phyloP scores from a whole-genome alignment of 495 filamentous ascomycete species.

The Rostrohypoxylon terebratum region DNA sequence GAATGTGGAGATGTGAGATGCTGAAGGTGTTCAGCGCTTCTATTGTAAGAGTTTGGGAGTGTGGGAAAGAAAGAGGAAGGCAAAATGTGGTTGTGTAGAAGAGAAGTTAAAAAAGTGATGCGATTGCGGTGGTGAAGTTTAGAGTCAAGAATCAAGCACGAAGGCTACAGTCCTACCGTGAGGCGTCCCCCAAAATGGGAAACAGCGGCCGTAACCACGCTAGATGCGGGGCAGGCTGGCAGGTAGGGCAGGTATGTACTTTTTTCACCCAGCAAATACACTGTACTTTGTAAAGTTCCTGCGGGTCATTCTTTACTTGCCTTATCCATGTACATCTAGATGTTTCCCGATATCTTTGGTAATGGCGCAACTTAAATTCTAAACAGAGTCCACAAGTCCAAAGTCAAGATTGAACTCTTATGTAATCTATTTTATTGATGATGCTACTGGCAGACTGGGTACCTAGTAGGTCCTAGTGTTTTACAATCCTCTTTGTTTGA shows the following conservation, averaged over 20 bases:
- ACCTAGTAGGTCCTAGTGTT: too few relatives aligned
- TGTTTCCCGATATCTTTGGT: neutral
- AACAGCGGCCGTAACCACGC: constrained; percentile 36
- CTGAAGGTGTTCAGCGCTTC: neutral
- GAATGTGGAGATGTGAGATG: neutral
- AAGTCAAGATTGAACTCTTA: too few relatives aligned
- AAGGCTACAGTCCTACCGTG: constrained; percentile 28
- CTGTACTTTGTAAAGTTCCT: neutral
- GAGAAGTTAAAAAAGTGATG: constrained; percentile 37
- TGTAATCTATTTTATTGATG: too few relatives aligned
- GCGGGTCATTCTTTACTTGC: constrained; percentile 8
- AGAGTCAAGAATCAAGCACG: constrained; percentile 36
- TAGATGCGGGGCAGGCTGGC: constrained; percentile 51
- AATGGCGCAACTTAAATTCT: neutral
- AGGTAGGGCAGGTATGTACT: constrained; percentile 15
- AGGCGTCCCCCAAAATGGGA: constrained; percentile 30
- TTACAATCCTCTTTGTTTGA: neutral
- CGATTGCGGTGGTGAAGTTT: constrained; percentile 52
- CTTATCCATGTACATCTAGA: neutral
- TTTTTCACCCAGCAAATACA: constrained; percentile 1
- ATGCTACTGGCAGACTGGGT: too few relatives aligned
- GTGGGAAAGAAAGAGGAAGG: constrained; percentile 4
- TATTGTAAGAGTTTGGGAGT: neutral
- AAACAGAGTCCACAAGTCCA: neutral
- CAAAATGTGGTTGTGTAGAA: constrained; percentile 26